Evolutionary conservation across 78 protist species (phyloP), one percentile per base, ranked within the genome.

Genomic region (Dictyostelium discoideum): DNA sequence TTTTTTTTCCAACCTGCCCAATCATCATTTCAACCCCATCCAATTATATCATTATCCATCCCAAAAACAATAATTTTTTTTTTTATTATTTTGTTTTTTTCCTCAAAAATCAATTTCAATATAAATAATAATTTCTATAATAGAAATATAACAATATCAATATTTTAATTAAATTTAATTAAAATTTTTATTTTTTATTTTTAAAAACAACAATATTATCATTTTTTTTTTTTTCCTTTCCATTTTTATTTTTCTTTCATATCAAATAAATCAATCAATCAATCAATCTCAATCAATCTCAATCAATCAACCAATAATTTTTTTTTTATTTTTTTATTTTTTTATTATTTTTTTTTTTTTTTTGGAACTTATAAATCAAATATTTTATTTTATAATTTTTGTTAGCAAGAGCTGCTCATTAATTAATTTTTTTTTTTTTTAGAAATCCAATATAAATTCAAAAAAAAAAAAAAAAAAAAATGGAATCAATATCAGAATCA

Each of bases 391-490:
- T 26, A 8, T 26, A 26, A 32, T 32, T 73, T 26, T 67, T 26
- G 24, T 26, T 32, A 73, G 79, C 79, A 73, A 73, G 79, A 73
- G 79, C 79, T 73, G 79, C 79, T 32, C 32, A 24, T 26, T 29
- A 73, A 73, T 69, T 10, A 18, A 18, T 60, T 60, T 63, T 63
- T 63, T 3, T 22, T 63, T 63, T 32, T 32, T 32, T 32, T n/a
- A n/a, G n/a, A n/a, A n/a, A n/a, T n/a, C n/a, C n/a, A n/a, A n/a
- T n/a, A n/a, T n/a, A n/a, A n/a, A n/a, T n/a, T n/a, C n/a, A n/a
- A 8, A 67, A 67, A 24, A 16, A 67, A 9, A 67, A 67, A 24
- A 16, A 67, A 9, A 67, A 67, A 22, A 26, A 10, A 73, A 73
- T 73, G 79, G 79, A 73, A 32, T 32, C 79, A 32, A 73, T 73